A percentile compares a stretch with the other conserved stretches of the same genome.
These are phyloP conservation scores for Fraxinus xanthoxyloides DNA, from an alignment of 305 asterid genomes.

Conservation along the genomic window DNA sequence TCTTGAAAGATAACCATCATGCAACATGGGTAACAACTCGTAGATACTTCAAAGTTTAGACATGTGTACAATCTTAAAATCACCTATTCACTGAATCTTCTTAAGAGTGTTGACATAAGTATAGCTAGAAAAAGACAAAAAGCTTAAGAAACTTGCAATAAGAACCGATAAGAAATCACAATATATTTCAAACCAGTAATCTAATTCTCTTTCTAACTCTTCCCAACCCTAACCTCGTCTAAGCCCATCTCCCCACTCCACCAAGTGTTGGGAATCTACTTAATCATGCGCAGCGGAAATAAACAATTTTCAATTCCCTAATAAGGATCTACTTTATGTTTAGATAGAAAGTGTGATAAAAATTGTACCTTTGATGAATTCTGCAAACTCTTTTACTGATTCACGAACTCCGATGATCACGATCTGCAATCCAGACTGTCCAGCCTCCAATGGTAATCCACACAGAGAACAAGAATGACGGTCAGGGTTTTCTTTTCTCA, in stretches of 20 bases:
- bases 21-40: background rate
- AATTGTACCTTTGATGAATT: too few species aligned
- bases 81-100: slow-evolving; percentile 39
- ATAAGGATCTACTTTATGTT: too few species aligned
- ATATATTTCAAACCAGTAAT: background rate
- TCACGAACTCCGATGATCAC: too few species aligned
- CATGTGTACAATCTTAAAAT: background rate
- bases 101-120: slow-evolving; percentile 67
- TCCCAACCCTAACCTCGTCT: background rate
- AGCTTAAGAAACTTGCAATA: slow-evolving; percentile 77
- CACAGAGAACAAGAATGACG: too few species aligned
- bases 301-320: too few species aligned
- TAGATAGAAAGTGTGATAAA: too few species aligned
- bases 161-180: slow-evolving; percentile 5
- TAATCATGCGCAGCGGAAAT: too few species aligned
- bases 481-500: too few species aligned
- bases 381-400: too few species aligned
- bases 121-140: slow-evolving; percentile 77
- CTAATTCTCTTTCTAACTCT: background rate
- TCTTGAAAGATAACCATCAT: background rate
- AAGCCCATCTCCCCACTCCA: background rate
- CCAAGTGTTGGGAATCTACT: too few species aligned
- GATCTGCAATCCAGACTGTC: too few species aligned
- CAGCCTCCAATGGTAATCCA: too few species aligned
- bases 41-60: background rate